Evolutionary conservation across 1,284 basidiomycete genomes (phyloP).

Genomic region (Trichosporon asahii): DNA sequence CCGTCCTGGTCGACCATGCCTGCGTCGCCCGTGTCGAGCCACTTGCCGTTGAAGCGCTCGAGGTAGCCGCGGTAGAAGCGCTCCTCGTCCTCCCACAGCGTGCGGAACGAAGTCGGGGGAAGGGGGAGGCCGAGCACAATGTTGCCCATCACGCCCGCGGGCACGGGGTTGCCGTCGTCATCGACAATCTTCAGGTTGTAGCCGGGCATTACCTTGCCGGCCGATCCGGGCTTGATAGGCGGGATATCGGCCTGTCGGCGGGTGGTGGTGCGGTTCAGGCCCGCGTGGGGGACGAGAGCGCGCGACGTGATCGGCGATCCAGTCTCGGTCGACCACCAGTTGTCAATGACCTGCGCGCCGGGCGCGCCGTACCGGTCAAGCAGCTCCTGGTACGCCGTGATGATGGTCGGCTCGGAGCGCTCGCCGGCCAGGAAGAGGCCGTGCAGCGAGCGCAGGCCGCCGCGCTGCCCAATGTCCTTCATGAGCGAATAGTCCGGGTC

Average conservation of each 20-base stretch:
- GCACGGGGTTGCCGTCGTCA: constrained; percentile 24
- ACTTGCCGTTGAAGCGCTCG: constrained; percentile 52
- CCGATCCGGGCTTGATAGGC: constrained; percentile 23
- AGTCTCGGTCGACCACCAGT: constrained; percentile 93
- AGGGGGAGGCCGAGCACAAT: constrained; percentile 73
- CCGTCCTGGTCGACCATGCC: constrained; percentile 87
- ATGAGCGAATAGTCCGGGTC: constrained; percentile 24
- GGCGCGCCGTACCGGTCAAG: constrained; percentile 23
- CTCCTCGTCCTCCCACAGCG: constrained; percentile 70
- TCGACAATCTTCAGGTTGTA: constrained; percentile 28
- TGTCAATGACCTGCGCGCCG: constrained; percentile 68
- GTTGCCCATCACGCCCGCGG: constrained; percentile 24
- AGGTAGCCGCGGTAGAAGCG: constrained; percentile 88
- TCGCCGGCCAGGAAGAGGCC: constrained; percentile 28
- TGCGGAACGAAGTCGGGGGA: constrained; percentile 70
- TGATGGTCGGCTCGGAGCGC: constrained; percentile 27
- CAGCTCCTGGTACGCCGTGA: constrained; percentile 25
- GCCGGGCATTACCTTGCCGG: constrained; percentile 27
- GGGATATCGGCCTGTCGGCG: constrained; percentile 16
- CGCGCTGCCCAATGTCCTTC: constrained; percentile 16
- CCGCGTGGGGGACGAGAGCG: constrained; percentile 61
- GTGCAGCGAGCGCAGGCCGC: constrained; percentile 20
- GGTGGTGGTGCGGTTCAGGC: constrained; percentile 54
- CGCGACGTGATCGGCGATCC: constrained; percentile 58
- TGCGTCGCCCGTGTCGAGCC: constrained; percentile 86